Conservation (phyloP, 257 asterid species). For the Solanum stenotomum region DNA sequence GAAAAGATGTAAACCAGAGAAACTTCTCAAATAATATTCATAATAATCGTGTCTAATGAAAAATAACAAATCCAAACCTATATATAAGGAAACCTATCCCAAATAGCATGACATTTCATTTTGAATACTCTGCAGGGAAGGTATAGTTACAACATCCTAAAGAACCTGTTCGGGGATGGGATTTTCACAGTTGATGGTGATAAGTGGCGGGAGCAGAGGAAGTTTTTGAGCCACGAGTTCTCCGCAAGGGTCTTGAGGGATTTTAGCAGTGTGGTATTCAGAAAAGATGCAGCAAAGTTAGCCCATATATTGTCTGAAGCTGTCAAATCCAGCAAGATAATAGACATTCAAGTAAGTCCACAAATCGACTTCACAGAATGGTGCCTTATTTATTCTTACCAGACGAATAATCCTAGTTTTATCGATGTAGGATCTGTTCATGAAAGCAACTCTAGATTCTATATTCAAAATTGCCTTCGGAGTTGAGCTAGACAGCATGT, state of each 20-base stretch:
- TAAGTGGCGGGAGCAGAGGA: slow-evolving; percentile 36
- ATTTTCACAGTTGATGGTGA: slow-evolving; percentile 37
- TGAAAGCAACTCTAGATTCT: slow-evolving; percentile 49
- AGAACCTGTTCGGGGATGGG: slow-evolving; percentile 39
- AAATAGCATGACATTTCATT: not conserved
- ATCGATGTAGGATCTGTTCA: slow-evolving; percentile 37
- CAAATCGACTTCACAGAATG: not conserved
- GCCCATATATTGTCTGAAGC: slow-evolving; percentile 17
- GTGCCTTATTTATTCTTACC: not conserved
- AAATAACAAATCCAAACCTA: not conserved
- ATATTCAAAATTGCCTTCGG: slow-evolving; percentile 43
- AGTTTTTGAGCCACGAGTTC: slow-evolving; percentile 36
- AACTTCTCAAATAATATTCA: not conserved
- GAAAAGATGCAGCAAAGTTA: slow-evolving; percentile 23
- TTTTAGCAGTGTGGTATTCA: slow-evolving; percentile 28
- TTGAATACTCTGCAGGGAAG: slow-evolving; percentile 7
- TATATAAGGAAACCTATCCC: not conserved
- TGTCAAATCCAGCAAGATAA: slow-evolving; percentile 7
- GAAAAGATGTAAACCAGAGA: not conserved
- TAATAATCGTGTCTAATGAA: not conserved
- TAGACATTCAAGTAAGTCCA: slow-evolving; percentile 7
- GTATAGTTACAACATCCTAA: slow-evolving; percentile 16
- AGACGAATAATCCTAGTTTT: not conserved
- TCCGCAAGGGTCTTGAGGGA: slow-evolving; percentile 31
- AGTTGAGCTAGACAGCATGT: slow-evolving; percentile 44